These are phyloP conservation scores for Beauveria scarabaeidicola DNA, from an alignment of 2,329 filamentous ascomycete species.

Conservation along the genomic window DNA sequence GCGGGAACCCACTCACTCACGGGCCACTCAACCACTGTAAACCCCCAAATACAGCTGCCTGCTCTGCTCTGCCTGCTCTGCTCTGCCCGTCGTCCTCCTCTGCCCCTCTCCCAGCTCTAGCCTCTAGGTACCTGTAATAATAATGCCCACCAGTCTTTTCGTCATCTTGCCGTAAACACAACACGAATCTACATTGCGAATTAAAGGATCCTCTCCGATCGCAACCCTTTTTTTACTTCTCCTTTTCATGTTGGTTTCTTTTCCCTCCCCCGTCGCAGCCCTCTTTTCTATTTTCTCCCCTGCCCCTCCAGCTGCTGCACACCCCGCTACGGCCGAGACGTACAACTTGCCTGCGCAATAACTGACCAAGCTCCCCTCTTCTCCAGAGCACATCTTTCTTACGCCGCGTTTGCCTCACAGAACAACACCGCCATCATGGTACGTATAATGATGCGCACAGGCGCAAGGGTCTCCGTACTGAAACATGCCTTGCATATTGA, in stretches of 20 bases:
- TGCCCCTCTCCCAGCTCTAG: neutral
- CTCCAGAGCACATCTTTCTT: constrained; percentile 4
- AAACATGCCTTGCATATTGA: neutral
- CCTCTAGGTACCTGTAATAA: constrained; percentile 1
- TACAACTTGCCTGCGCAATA: constrained; percentile 3
- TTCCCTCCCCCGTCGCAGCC: neutral
- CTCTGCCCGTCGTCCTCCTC: neutral
- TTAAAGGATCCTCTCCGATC: neutral
- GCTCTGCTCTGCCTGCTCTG: neutral
- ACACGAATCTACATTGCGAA: neutral
- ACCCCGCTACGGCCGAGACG: constrained; percentile 6
- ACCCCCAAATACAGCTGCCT: neutral
- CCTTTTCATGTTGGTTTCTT: neutral
- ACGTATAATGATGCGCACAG: constrained; percentile 2
- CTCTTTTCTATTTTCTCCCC: neutral
- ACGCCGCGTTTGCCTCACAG: neutral
- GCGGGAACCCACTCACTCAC: constrained; percentile 16
- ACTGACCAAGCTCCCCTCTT: constrained; percentile 11
- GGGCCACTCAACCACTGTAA: constrained; percentile 14
- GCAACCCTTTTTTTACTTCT: neutral
- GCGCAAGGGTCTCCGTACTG: neutral
- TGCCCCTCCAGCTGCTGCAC: neutral
- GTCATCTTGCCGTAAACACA: neutral
- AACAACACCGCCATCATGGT: constrained; percentile 9
- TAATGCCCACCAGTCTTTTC: constrained; percentile 7